A percentile compares a stretch with the other conserved stretches of the same genome.
These are phyloP conservation scores for Septoria petroselini DNA, from an alignment of 2,329 filamentous ascomycete genomes.

Conservation along the genomic window DNA sequence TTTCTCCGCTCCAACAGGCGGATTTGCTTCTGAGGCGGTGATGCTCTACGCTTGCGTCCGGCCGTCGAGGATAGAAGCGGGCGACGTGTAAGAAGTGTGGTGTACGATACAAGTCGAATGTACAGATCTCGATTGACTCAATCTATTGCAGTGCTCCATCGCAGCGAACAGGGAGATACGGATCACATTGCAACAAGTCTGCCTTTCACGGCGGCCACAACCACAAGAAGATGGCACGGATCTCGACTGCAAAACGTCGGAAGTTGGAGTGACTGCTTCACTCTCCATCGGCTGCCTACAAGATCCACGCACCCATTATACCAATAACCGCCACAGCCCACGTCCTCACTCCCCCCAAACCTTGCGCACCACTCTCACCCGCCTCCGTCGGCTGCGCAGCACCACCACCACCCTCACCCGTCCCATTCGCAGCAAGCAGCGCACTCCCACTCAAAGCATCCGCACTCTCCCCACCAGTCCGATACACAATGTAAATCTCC, in stretches of 20 bases:
- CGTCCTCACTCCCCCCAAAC: not conserved
- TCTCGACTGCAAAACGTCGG: no score
- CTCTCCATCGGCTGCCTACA: not conserved
- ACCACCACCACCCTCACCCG: not conserved
- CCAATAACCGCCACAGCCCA: not conserved
- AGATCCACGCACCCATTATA: not conserved
- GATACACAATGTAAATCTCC: slow-evolving; percentile 58
- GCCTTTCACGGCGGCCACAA: no score
- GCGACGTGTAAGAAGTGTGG: not conserved
- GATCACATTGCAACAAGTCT: no score
- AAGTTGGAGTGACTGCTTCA: no score
- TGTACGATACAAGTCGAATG: slow-evolving; percentile 9
- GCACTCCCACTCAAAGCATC: slow-evolving; percentile 1
- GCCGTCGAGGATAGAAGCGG: not conserved
- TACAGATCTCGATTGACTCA: slow-evolving; percentile 1
- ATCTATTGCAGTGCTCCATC: no score
- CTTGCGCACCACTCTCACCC: not conserved
- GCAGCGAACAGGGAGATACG: no score
- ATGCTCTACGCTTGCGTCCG: not conserved
- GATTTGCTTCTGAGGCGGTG: not conserved
- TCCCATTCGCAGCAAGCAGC: slow-evolving; percentile 2
- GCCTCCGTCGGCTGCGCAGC: no score
- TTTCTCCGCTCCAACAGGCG: slow-evolving; percentile 9
- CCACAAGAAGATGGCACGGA: no score
- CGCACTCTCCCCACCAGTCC: not conserved